These are phyloP conservation scores for Recurvomyces mirabilis DNA, from an alignment of 495 filamentous ascomycete species.

Conservation along the genomic window DNA sequence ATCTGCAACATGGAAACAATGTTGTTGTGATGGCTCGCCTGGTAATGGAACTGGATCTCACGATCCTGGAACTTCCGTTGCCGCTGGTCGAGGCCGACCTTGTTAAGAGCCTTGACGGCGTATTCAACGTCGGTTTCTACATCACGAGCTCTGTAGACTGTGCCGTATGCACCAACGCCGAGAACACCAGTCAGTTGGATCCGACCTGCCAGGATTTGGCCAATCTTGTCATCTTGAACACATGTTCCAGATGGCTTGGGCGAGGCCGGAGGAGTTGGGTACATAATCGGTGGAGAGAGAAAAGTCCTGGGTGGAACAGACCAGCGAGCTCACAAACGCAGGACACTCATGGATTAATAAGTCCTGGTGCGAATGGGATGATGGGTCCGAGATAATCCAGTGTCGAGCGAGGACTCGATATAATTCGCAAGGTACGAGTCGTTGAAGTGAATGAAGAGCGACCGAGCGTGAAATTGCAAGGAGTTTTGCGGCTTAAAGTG, in stretches of 20 bases:
- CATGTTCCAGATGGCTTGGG: slow-evolving; percentile 42
- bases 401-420: background rate
- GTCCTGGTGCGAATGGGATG: background rate
- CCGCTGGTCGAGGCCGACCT: slow-evolving; percentile 73
- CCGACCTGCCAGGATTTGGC: slow-evolving; percentile 68
- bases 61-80: slow-evolving; percentile 83
- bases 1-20: slow-evolving; percentile 92
- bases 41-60: slow-evolving; percentile 84
- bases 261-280: slow-evolving; percentile 52
- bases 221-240: slow-evolving; percentile 75
- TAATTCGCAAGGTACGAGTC: too few relatives aligned
- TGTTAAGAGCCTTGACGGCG: slow-evolving; percentile 95
- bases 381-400: background rate
- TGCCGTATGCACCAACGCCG: slow-evolving; percentile 90
- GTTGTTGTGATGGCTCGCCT: slow-evolving; percentile 78
- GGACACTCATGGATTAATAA: slow-evolving; percentile 2
- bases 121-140: slow-evolving; percentile 70
- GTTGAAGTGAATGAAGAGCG: background rate
- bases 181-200: slow-evolving; percentile 76
- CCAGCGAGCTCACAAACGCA: background rate
- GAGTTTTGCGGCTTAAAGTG: slow-evolving; percentile 6
- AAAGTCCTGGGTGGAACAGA: background rate
- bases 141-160: slow-evolving; percentile 90
- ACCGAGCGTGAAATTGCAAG: background rate
- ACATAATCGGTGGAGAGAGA: slow-evolving; percentile 28